Percentiles rank a stretch among this genome's conserved stretches.
Evolutionary conservation across 805 yeast genomes (phyloP).

Genomic region (Pichia pseudocactophila): DNA sequence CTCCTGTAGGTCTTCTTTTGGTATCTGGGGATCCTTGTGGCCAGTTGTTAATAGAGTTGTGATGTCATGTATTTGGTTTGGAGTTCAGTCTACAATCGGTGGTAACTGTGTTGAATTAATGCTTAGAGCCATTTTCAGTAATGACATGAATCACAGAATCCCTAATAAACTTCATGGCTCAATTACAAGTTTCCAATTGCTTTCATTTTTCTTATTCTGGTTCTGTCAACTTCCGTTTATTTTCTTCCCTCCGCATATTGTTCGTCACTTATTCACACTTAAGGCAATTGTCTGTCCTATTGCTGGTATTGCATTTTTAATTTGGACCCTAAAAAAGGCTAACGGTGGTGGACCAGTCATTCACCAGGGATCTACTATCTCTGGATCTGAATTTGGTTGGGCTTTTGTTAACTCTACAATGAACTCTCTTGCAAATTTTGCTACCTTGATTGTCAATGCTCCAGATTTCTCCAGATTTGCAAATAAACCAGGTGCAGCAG

Average conservation of each 20-base stretch:
- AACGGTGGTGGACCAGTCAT: conserved; percentile 72
- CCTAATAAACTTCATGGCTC: conserved; percentile 48
- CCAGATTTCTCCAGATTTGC: conserved; percentile 89
- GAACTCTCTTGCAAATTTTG: conserved; percentile 80
- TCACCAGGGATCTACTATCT: conserved; percentile 41
- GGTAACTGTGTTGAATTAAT: conserved; percentile 74
- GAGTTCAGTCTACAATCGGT: conserved; percentile 80
- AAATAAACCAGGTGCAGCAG: conserved; percentile 40
- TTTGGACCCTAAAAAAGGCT: conserved; percentile 79
- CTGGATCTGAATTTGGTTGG: conserved; percentile 68
- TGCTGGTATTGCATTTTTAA: conserved; percentile 74
- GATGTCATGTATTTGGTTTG: conserved; percentile 72
- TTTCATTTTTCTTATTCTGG: conserved; percentile 79
- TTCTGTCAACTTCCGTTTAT: conserved; percentile 68
- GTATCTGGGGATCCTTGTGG: conserved; percentile 82
- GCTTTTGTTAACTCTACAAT: conserved; percentile 68
- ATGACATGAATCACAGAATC: conserved; percentile 49
- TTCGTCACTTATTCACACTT: conserved; percentile 75
- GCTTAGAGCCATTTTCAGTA: conserved; percentile 70
- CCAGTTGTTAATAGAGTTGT: conserved; percentile 83
- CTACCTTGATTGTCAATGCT: conserved; percentile 79
- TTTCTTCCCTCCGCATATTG: conserved; percentile 72
- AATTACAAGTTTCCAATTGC: conserved; percentile 62
- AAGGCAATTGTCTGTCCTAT: conserved; percentile 73
- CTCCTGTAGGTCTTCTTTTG: conserved; percentile 72